phyloP scores from a whole-genome alignment of 306 rosid genomes.

The Malus orientalis region DNA sequence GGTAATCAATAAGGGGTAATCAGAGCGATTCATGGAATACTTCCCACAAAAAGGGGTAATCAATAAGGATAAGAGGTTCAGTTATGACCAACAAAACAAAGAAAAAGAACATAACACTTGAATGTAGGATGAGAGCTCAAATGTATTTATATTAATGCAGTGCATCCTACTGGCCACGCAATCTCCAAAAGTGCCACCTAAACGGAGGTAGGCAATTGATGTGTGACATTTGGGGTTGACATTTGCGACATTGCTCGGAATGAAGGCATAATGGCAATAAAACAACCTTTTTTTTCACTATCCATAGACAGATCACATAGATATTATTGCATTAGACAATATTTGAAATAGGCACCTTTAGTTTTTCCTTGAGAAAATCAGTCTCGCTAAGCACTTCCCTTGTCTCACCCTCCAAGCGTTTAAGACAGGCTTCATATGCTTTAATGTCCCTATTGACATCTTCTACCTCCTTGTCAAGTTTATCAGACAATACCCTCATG shows the following conservation, averaged over 20 bases:
- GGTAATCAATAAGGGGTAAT: neutral
- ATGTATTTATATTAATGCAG: neutral
- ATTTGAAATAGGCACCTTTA: slow-evolving; percentile 50
- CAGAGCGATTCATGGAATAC: neutral
- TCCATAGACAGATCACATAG: neutral
- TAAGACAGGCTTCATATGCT: slow-evolving; percentile 86
- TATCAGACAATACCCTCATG: slow-evolving; percentile 85
- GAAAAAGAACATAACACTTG: neutral
- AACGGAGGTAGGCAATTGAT: neutral
- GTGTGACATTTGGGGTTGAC: neutral
- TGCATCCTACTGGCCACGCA: neutral
- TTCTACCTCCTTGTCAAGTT: slow-evolving; percentile 92
- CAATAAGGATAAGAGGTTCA: neutral
- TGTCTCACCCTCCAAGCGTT: slow-evolving; percentile 75
- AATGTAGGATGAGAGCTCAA: neutral
- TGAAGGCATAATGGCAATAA: neutral
- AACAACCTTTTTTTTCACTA: neutral
- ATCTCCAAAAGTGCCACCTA: neutral
- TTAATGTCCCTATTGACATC: slow-evolving; percentile 85
- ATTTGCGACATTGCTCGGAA: neutral
- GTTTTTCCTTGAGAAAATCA: slow-evolving; percentile 85
- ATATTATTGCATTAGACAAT: slow-evolving; percentile 9
- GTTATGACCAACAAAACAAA: neutral
- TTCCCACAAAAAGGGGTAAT: neutral
- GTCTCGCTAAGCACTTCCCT: slow-evolving; percentile 82